Conservation (phyloP, 2,329 filamentous ascomycete genomes). For the Fusarium kyushuense region DNA sequence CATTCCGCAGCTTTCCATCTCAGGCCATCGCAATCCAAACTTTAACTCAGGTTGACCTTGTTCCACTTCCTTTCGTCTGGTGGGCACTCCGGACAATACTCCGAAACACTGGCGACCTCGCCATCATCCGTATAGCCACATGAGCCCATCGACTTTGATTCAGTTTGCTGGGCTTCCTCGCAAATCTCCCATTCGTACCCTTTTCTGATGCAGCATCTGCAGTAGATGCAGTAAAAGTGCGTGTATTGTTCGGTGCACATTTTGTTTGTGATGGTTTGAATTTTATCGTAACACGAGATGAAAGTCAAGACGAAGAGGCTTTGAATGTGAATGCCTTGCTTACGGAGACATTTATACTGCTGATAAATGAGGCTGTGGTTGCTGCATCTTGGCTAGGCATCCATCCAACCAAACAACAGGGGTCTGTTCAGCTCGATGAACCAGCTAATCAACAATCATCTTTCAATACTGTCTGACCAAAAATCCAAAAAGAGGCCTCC, state of each 20-base stretch:
- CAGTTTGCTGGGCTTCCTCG: neutral
- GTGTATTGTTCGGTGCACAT: conserved; percentile 29
- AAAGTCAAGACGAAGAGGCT: neutral
- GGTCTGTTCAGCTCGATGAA: conserved; percentile 6
- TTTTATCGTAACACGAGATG: neutral
- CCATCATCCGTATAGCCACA: conserved; percentile 20
- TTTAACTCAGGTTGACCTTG: neutral
- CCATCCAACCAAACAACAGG: conserved; percentile 6
- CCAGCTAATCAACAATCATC: conserved; percentile 1
- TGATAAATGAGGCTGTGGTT: neutral
- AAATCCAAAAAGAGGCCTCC: conserved; percentile 21
- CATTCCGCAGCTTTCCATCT: neutral
- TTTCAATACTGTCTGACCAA: neutral
- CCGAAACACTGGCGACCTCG: conserved; percentile 7
- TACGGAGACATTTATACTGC: neutral
- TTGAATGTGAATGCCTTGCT: neutral
- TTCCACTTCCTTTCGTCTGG: conserved; percentile 26
- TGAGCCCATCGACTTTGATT: conserved; percentile 20
- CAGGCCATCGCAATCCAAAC: neutral
- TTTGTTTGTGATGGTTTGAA: neutral
- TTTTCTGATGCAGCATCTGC: conserved; percentile 10
- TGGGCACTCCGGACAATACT: conserved; percentile 24
- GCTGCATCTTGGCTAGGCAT: conserved; percentile 8
- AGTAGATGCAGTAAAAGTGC: conserved; percentile 21
- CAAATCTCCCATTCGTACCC: conserved; percentile 22